Conservation (phyloP, 2,329 filamentous ascomycete species). For the Penicillium griseofulvum region DNA sequence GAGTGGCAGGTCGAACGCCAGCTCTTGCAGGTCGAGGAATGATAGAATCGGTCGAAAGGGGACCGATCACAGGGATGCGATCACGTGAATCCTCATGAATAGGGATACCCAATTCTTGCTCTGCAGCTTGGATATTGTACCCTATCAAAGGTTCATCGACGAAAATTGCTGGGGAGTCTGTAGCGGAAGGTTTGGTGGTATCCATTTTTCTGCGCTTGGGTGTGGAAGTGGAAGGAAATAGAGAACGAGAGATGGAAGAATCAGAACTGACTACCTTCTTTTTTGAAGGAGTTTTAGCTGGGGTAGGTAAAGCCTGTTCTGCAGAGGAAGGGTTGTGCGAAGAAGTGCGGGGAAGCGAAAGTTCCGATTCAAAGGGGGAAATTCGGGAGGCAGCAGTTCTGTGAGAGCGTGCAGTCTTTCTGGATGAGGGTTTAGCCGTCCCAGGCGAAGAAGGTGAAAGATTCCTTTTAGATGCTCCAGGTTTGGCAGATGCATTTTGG, state of each 20-base stretch:
- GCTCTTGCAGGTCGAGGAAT: neutral
- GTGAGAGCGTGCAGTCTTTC: conserved; percentile 13
- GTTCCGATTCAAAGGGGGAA: conserved; percentile 10
- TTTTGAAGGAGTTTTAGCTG: conserved; percentile 58
- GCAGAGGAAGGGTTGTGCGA: conserved; percentile 20
- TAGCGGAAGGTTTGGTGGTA: conserved; percentile 12
- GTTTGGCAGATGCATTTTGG: conserved; percentile 17
- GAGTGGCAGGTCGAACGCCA: conserved; percentile 5
- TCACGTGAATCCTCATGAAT: conserved; percentile 65
- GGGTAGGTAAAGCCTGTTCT: conserved; percentile 57
- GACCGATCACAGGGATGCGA: conserved; percentile 46
- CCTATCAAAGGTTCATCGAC: conserved; percentile 12
- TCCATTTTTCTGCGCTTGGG: conserved; percentile 50
- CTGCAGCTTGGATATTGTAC: conserved; percentile 16
- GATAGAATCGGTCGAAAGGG: conserved; percentile 54
- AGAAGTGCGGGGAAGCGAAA: conserved; percentile 22
- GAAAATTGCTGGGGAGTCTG: conserved; percentile 38
- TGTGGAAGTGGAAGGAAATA: conserved; percentile 52
- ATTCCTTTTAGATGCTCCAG: conserved; percentile 18
- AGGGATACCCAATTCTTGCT: conserved; percentile 38
- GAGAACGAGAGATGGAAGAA: conserved; percentile 51
- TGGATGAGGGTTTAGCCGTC: conserved; percentile 25
- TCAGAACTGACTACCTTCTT: conserved; percentile 51
- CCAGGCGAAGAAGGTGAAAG: conserved; percentile 5
- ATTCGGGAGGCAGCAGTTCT: conserved; percentile 3